Evolutionary conservation across 2,329 filamentous ascomycete genomes (phyloP), one percentile per base, ranked within the genome.

Genomic region (Mycogone perniciosa): DNA sequence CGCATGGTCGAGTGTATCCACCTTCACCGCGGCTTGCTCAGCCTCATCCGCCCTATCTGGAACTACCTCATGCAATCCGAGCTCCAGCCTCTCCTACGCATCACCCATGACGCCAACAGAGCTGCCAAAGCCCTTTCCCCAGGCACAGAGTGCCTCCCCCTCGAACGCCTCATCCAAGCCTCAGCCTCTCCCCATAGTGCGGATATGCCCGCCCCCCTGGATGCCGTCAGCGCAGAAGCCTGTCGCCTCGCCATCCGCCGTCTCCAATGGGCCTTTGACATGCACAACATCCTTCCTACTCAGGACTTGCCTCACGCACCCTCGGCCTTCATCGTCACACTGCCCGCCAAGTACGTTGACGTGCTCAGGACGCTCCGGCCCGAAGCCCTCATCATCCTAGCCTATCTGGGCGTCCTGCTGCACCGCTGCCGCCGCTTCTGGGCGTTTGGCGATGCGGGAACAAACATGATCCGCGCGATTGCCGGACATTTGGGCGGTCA

Each of bases 321-420:
- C 4, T 64, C 66, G 2, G 60, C 62, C 4, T 69, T 68, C 43
- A 62, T 62, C 7, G 63, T 68, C 3, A 52, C 63, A 13, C 57
- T 71, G 3, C 57, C 63, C 4, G 54, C 57, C 3, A 64, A 64
- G 11, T 73, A 66, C 44, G 58, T 69, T 38, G 63, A 69, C 6
- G 58, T 66, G 13, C 56, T 73, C 31, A 60, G 62, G 11, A 63
- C 65, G 30, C 58, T 64, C n/a, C 62, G 64, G 1, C 69, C 71
- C 0, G 71, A 72, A 44, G 71, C 71, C 6, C 61, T 79, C 27
- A 62, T 76, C 8, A 67, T 79, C 6, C 60, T 80, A 26, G 75
- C 73, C 5, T 70, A 78, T 56, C 77, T 76, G 52, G 74, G 74
- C 8, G 67, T 76, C 4, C 56, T 79, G 39, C 61, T 78, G n/a